Base-by-base conservation (phyloP, 2,329 filamentous ascomycete genomes). In the Trichoderma asperellum region DNA sequence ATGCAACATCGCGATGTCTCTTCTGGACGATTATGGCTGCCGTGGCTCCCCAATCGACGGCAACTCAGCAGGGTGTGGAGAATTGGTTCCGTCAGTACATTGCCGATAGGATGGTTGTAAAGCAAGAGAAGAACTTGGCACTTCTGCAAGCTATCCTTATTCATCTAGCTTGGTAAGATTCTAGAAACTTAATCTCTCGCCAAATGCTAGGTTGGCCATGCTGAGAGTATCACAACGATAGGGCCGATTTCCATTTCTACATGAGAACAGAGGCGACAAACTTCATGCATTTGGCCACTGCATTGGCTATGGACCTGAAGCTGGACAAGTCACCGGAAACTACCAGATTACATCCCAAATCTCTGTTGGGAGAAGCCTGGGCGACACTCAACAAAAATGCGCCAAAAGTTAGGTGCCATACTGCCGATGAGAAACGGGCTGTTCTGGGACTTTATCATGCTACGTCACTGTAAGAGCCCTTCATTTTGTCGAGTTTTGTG, bases 371-470 rank as follows among this genome's bases (percentile, higher is more conserved):
- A 5, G 81, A 83, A 12, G 79, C 76, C 0, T 75, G 77, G 74
- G 65, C 71, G 0, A 73, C 74, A 0, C 70, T 76, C 16, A 69
- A 70, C 14, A 74, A 73, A 5, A 35, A 72, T 0, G 72, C 71
- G 2, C 70, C 70, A 0, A 75, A 72, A 21, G 53, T 56, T 0
- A 64, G 2, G 5, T 10, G 74, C 0, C 80, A 79, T 16, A 76
- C 76, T 2, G 68, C 76, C 0, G 76, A 79, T 0, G 81, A 83
- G 40, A 80, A 81, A 71, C 78, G 82, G 0, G 77, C 82, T 0
- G 73, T 81, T 2, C 71, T 84, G 0, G 82, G 81, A 0, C 77
- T 78, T 61, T 84, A 80, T 52, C 82, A 82, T 29, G 61, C 81
- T 2, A 76, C 77, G 6, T 79, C 77, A 0, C 58, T 81, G 79